Percentiles rank a stretch among this genome's conserved stretches.
phyloP scores from a whole-genome alignment of 1,284 basidiomycete species.

The Pyrrhoderma noxium region DNA sequence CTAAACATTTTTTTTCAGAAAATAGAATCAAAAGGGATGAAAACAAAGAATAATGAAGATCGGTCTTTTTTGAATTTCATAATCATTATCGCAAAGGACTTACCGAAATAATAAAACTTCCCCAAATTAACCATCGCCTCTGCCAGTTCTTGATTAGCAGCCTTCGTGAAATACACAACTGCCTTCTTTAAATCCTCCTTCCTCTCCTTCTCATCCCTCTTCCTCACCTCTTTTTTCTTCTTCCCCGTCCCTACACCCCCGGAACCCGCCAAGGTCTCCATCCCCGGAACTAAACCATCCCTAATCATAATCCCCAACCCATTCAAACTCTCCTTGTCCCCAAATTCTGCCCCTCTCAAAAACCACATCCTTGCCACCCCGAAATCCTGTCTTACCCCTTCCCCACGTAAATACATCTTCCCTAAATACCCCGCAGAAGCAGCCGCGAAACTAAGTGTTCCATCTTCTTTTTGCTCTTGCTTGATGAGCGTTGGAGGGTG shows the following conservation, averaged over 20 bases:
- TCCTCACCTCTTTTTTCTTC: too few relatives aligned
- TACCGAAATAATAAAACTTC: conserved; percentile 72
- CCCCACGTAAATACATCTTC: conserved; percentile 90
- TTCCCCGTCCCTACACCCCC: too few relatives aligned
- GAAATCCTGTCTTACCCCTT: conserved; percentile 79
- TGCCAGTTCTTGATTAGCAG: conserved; percentile 78
- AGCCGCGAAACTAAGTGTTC: conserved; percentile 60
- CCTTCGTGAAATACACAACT: conserved; percentile 62
- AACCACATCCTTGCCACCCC: conserved; percentile 89
- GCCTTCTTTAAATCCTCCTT: conserved; percentile 68
- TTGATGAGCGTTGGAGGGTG: conserved; percentile 25
- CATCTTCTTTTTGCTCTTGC: conserved; percentile 46
- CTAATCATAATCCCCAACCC: conserved; percentile 88
- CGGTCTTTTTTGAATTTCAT: too few relatives aligned
- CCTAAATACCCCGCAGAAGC: conserved; percentile 83
- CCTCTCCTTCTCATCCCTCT: too few relatives aligned
- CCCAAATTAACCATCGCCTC: conserved; percentile 90
- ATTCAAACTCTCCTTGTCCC: conserved; percentile 84
- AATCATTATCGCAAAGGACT: too few relatives aligned
- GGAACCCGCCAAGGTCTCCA: too few relatives aligned
- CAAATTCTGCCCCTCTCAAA: conserved; percentile 74
- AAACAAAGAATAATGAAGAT: conserved; percentile 24
- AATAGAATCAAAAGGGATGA: conserved; percentile 6
- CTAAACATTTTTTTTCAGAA: conserved; percentile 31
- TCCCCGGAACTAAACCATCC: conserved; percentile 72